phyloP scores from a whole-genome alignment of 2,329 filamentous ascomycete species.

The Cercospora citrullina region DNA sequence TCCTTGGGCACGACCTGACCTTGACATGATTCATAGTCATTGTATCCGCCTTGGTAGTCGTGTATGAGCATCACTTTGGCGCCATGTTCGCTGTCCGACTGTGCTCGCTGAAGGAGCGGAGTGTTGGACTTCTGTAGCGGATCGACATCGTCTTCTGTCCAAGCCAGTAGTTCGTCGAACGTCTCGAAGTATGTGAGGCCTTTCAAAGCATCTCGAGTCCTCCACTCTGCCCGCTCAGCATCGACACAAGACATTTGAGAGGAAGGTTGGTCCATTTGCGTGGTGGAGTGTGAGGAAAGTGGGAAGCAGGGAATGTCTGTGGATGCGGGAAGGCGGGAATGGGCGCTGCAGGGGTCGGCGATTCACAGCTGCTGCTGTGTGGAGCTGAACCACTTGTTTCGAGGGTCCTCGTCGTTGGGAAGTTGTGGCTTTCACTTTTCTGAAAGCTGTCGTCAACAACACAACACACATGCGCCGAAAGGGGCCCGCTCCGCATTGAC shows the following conservation, averaged over 20 bases:
- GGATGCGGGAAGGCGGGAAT: conserved; percentile 6
- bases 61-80: conserved; percentile 41
- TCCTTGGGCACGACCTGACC: conserved; percentile 35
- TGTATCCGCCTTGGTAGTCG: conserved; percentile 47
- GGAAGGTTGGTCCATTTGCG: neutral
- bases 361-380: neutral
- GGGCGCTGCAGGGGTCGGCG: conserved; percentile 1
- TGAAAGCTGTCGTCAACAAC: conserved; percentile 10
- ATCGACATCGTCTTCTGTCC: conserved; percentile 38
- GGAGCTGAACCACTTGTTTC: conserved; percentile 2
- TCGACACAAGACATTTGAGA: neutral
- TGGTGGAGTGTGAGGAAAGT: neutral
- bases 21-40: conserved; percentile 45
- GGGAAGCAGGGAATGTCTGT: neutral
- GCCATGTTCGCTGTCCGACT: neutral
- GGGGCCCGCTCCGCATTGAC: neutral
- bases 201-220: neutral
- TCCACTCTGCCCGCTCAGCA: neutral
- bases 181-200: conserved; percentile 47
- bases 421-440: conserved; percentile 5
- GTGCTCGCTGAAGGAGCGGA: conserved; percentile 37
- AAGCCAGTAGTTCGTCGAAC: conserved; percentile 42
- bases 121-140: conserved; percentile 43
- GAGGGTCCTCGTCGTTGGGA: conserved; percentile 8
- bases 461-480: conserved; percentile 7